phyloP scores from a whole-genome alignment of 495 filamentous ascomycete genomes.

The Lindgomyces ingoldianus region DNA sequence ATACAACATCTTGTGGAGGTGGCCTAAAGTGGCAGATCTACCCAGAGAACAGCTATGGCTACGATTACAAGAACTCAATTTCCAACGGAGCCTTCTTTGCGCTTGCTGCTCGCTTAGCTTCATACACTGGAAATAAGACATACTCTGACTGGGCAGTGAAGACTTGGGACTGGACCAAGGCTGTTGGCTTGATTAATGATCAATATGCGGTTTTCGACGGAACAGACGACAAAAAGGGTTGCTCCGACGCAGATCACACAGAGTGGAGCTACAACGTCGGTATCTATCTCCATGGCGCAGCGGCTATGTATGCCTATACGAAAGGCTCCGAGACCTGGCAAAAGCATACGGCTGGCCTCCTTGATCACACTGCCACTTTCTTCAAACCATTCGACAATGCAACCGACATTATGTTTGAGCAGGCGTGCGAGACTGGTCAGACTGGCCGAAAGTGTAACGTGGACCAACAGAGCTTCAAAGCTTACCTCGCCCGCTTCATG shows the following conservation, averaged over 20 bases:
- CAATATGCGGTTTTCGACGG: conserved; percentile 46
- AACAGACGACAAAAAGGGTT: conserved; percentile 40
- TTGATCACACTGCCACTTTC: conserved; percentile 40
- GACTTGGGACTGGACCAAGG: conserved; percentile 42
- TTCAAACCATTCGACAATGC: conserved; percentile 46
- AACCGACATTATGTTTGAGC: conserved; percentile 49
- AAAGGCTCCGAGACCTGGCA: conserved; percentile 39
- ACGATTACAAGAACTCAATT: conserved; percentile 69
- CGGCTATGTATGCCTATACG: conserved; percentile 70
- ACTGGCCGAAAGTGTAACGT: conserved; percentile 42
- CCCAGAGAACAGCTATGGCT: conserved; percentile 52
- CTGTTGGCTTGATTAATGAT: conserved; percentile 39
- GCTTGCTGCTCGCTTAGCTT: conserved; percentile 65
- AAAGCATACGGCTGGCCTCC: conserved; percentile 37
- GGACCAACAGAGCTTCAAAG: conserved; percentile 51
- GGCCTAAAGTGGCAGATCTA: conserved; percentile 62
- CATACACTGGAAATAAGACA: conserved; percentile 63
- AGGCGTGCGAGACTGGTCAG: conserved; percentile 43
- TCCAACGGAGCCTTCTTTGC: conserved; percentile 72
- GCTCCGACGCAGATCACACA: conserved; percentile 42
- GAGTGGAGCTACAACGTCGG: conserved; percentile 71
- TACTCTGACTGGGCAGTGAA: conserved; percentile 52
- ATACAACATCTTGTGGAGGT: conserved; percentile 51
- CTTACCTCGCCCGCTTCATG: conserved; percentile 51
- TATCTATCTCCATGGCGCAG: conserved; percentile 63